phyloP scores from a whole-genome alignment of 441 rosid species.

The Manihot esculenta region DNA sequence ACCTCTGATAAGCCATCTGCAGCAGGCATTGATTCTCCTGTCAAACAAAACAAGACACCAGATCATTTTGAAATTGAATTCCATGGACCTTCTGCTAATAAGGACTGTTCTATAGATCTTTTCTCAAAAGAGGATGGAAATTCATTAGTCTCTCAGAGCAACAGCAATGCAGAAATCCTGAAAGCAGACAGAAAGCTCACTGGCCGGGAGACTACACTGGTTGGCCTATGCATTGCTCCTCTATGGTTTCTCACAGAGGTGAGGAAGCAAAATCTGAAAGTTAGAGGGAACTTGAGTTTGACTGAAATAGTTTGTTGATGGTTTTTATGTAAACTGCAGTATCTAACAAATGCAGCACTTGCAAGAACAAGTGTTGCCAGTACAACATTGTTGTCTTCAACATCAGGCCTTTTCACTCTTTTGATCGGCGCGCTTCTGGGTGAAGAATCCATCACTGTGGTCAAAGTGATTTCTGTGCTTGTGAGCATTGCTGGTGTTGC shows the following conservation, averaged over 20 bases:
- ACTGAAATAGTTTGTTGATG: neutral
- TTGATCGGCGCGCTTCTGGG: constrained; percentile 44
- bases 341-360: constrained; percentile 47
- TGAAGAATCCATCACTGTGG: constrained; percentile 35
- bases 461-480: constrained; percentile 40
- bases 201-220: constrained; percentile 20
- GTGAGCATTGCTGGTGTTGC: constrained; percentile 56
- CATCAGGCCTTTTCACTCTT: constrained; percentile 53
- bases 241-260: constrained; percentile 46
- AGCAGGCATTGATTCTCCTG: constrained; percentile 9
- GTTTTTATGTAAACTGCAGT: constrained; percentile 31
- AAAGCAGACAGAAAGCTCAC: constrained; percentile 18
- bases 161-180: neutral
- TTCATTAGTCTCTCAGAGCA: constrained; percentile 1
- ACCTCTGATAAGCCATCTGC: neutral
- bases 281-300: too few relatives aligned
- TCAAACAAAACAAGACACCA: constrained; percentile 10
- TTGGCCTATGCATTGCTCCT: constrained; percentile 35
- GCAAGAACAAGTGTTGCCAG: constrained; percentile 48
- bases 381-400: constrained; percentile 42
- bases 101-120: constrained; percentile 20
- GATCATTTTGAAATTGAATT: constrained; percentile 20
- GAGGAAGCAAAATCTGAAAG: neutral
- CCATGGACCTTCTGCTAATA: neutral
- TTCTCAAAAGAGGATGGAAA: constrained; percentile 22